phyloP scores from a whole-genome alignment of 2,329 filamentous ascomycete species.

The Arthrobotrys sphaeroides region DNA sequence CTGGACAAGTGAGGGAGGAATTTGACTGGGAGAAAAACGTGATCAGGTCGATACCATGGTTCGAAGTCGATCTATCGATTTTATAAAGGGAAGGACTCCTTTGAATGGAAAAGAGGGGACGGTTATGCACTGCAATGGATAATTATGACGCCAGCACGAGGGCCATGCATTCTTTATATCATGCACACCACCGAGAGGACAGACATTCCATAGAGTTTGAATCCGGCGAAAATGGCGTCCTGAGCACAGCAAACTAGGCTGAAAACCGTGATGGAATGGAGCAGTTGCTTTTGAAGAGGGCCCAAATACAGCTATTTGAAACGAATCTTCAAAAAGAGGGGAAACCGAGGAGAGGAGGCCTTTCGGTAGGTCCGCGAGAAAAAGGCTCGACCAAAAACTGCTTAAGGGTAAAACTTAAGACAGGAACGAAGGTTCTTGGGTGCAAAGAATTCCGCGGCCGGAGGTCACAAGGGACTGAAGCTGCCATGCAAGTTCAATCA shows the following conservation, averaged over 20 bases:
- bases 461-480: conserved; percentile 19
- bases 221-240: conserved; percentile 28
- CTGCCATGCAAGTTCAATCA: neutral
- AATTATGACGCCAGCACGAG: conserved; percentile 31
- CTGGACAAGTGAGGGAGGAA: neutral
- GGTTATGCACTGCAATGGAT: conserved; percentile 3
- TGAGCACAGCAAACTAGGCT: conserved; percentile 31
- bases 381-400: conserved; percentile 12
- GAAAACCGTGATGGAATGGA: conserved; percentile 29
- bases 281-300: conserved; percentile 10
- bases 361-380: conserved; percentile 5
- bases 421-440: neutral
- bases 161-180: conserved; percentile 45
- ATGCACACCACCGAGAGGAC: conserved; percentile 6
- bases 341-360: neutral
- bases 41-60: conserved; percentile 24
- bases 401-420: neutral
- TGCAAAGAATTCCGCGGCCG: neutral
- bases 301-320: conserved; percentile 40
- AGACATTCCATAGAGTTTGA: conserved; percentile 26
- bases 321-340: conserved; percentile 24
- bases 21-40: conserved; percentile 13
- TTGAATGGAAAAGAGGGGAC: conserved; percentile 21
- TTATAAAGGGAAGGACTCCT: conserved; percentile 3
- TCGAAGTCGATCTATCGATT: conserved; percentile 38